Evolutionary conservation across 2,329 filamentous ascomycete genomes (phyloP), one percentile per base, ranked within the genome.

Genomic region (Fusarium setosum): DNA sequence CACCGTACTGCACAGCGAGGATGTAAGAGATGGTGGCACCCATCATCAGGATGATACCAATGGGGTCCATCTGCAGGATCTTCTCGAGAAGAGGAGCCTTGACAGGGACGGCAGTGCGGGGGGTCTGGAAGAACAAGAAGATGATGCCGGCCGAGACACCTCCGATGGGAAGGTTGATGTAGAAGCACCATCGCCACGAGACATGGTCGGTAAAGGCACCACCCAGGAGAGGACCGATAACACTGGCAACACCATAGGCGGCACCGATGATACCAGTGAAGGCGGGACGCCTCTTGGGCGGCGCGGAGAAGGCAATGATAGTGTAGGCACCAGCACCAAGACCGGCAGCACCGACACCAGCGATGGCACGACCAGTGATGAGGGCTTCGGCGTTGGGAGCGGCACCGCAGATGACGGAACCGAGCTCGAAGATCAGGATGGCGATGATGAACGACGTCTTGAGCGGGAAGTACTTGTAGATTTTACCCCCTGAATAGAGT

Each of bases 341-440:
- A 12, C 82, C 86, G 77, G 85, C 81, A 7, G 81, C 81, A 2
- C 79, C 76, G 23, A 84, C 75, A 35, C 79, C 79, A 11, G 81
- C 78, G 31, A 85, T 82, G 56, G 84, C 84, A 49, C 84, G 82
- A 50, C 84, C 84, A 67, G 81, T 81, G 57, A 86, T 83, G 24
- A 85, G 80, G 45, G 83, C 76, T 34, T 79, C 79, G 26, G 83
- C 80, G 62, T 79, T 79, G 56, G 81, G 81, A 64, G 80, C 65
- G 61, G 84, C 77, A 34, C 72, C 77, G 66, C 86, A 88, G 57
- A 88, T 78, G 24, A 85, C 72, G 31, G 79, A 83, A 17, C 86
- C 86, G 5, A 86, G 56, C 70, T 87, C 85, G 55, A 89, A 87
- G 55, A 87, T 77, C 50, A 81, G 57, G 34, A 89, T 78, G 10